Evolutionary conservation across 768 basidiomycete species (phyloP).

Genomic region (Ramaria rubella): DNA sequence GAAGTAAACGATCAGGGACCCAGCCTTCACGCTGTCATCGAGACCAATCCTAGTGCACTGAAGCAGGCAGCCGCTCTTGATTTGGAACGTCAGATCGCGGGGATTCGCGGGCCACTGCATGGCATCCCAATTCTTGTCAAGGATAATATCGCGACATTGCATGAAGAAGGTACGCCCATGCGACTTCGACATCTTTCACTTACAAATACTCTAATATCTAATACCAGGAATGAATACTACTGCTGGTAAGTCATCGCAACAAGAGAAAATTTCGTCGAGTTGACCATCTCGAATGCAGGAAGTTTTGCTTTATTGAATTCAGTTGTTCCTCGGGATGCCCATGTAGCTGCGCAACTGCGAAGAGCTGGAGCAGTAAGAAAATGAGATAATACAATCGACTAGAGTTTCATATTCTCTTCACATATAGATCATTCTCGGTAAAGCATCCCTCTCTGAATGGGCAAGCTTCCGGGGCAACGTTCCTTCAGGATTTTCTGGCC

Average conservation of each 20-base stretch:
- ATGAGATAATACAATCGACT: background rate
- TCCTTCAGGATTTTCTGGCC: constrained; percentile 52
- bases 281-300: constrained; percentile 12
- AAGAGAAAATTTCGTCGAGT: background rate
- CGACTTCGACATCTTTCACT: constrained; percentile 2
- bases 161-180: constrained; percentile 7
- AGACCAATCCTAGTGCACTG: constrained; percentile 34
- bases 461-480: constrained; percentile 42
- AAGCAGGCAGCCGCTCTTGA: constrained; percentile 30
- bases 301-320: constrained; percentile 29
- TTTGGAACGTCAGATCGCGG: constrained; percentile 22
- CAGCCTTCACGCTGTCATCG: constrained; percentile 33
- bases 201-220: constrained; percentile 15
- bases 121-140: constrained; percentile 36
- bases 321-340: constrained; percentile 28
- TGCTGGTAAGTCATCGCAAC: background rate
- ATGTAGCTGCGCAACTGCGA: constrained; percentile 24
- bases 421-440: constrained; percentile 29
- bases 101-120: constrained; percentile 29
- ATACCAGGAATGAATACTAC: constrained; percentile 9
- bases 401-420: background rate
- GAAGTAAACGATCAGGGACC: constrained; percentile 38
- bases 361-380: constrained; percentile 23
- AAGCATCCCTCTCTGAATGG: constrained; percentile 51
- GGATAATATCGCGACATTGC: constrained; percentile 27